These are phyloP conservation scores for Teratosphaeria gauchensis DNA, from an alignment of 2,329 filamentous ascomycete genomes.

Conservation along the genomic window DNA sequence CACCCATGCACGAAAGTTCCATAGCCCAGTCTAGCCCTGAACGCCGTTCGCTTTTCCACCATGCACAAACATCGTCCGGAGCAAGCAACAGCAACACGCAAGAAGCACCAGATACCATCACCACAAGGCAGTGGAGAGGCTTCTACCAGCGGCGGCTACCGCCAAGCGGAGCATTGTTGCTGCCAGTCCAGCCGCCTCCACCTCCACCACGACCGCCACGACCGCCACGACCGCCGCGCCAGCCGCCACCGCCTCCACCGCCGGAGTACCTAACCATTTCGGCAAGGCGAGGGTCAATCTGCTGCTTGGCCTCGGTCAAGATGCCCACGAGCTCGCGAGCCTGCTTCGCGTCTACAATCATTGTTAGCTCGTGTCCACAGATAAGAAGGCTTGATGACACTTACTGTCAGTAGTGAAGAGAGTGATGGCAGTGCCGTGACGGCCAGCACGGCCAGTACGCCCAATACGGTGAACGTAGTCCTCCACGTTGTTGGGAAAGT, in stretches of 20 bases:
- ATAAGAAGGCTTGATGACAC: constrained; percentile 33
- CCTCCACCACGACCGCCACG: constrained; percentile 44
- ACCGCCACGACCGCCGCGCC: constrained; percentile 55
- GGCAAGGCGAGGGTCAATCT: constrained; percentile 87
- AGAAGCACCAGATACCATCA: background rate
- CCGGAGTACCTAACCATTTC: constrained; percentile 94
- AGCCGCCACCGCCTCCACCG: constrained; percentile 62
- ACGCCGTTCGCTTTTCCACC: background rate
- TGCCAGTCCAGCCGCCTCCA: constrained; percentile 42
- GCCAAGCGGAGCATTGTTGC: constrained; percentile 50
- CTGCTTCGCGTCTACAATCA: constrained; percentile 41
- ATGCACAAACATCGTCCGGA: background rate
- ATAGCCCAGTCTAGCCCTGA: constrained; percentile 1
- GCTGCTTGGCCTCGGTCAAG: constrained; percentile 92
- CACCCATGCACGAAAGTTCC: background rate
- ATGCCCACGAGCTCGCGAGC: constrained; percentile 92
- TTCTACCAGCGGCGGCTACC: constrained; percentile 47
- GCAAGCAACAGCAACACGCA: background rate
- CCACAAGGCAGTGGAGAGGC: background rate
- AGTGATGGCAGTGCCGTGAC: constrained; percentile 91
- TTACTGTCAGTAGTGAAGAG: constrained; percentile 98
- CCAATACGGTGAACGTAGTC: constrained; percentile 62
- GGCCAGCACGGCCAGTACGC: constrained; percentile 64
- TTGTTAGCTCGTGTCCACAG: constrained; percentile 19
- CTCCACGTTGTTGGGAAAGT: constrained; percentile 89